Evolutionary conservation across 495 filamentous ascomycete species (phyloP).

Genomic region (Penicillium crystallinum): DNA sequence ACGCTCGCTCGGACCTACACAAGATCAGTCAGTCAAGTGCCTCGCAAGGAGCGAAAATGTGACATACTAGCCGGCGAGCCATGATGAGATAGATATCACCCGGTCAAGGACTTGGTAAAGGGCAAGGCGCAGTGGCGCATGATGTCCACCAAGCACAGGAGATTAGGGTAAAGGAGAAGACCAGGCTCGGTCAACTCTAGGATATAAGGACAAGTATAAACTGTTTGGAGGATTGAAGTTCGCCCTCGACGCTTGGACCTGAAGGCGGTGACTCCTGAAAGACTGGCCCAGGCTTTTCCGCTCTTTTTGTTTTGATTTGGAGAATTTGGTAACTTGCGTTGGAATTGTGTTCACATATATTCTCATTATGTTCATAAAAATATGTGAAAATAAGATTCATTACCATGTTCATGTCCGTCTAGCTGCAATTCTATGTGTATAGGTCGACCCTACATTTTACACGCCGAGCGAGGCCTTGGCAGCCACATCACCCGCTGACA

Average conservation of each 20-base stretch:
- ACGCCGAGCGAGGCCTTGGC: constrained; percentile 6
- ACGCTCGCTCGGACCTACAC: constrained; percentile 70
- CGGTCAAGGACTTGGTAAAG: constrained; percentile 31
- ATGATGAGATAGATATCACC: constrained; percentile 33
- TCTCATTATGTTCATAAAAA: neutral
- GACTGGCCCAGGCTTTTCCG: neutral
- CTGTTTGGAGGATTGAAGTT: constrained; percentile 15
- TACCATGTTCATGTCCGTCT: constrained; percentile 5
- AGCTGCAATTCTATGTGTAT: constrained; percentile 1
- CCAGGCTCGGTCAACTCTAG: constrained; percentile 20
- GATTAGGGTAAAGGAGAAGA: constrained; percentile 22
- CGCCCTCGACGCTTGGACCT: constrained; percentile 18
- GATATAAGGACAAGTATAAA: constrained; percentile 9
- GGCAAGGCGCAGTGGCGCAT: constrained; percentile 24
- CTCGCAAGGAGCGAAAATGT: neutral
- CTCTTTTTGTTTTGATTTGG: neutral
- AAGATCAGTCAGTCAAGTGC: constrained; percentile 5
- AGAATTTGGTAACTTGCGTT: neutral
- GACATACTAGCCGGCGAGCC: constrained; percentile 44
- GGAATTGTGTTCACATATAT: neutral
- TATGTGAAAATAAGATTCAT: neutral
- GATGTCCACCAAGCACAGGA: constrained; percentile 11
- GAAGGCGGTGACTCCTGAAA: constrained; percentile 13
- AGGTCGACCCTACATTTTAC: neutral
- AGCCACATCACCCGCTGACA: constrained; percentile 30